Percentiles rank a stretch among this genome's conserved stretches.
Conservation (phyloP, 805 yeast species). For the Priceomyces medius region DNA sequence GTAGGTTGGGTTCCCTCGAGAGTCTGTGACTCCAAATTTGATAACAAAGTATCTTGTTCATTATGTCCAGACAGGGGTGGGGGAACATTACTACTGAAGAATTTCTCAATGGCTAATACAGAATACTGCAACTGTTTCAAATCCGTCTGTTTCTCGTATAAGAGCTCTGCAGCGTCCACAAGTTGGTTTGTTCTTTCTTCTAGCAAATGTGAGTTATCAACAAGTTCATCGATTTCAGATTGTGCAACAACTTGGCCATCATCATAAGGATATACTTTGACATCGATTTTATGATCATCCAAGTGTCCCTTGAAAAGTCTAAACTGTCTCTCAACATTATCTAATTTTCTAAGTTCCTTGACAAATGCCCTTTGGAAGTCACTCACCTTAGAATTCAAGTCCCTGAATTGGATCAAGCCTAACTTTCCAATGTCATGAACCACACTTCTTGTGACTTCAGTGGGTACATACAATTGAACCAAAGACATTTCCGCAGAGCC, state of each 20-base stretch:
- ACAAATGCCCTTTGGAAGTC: constrained; percentile 91
- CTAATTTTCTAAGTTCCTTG: constrained; percentile 77
- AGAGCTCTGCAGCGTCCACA: constrained; percentile 62
- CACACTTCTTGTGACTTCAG: constrained; percentile 84
- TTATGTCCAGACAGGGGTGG: constrained; percentile 13
- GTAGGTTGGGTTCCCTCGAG: constrained; percentile 21
- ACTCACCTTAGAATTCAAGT: constrained; percentile 70
- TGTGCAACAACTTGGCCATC: constrained; percentile 35
- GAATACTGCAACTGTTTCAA: constrained; percentile 68
- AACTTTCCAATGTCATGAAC: constrained; percentile 84
- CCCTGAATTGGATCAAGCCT: constrained; percentile 85
- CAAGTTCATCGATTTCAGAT: constrained; percentile 70
- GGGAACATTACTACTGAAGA: constrained; percentile 34
- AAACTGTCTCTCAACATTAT: constrained; percentile 83
- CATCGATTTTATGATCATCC: constrained; percentile 45
- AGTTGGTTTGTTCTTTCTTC: constrained; percentile 77
- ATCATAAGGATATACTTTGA: constrained; percentile 28
- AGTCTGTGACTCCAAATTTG: constrained; percentile 40
- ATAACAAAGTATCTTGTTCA: constrained; percentile 37
- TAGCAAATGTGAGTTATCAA: constrained; percentile 58
- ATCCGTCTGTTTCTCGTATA: constrained; percentile 61
- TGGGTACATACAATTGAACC: constrained; percentile 86
- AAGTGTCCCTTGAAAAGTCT: constrained; percentile 47
- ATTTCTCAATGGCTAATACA: constrained; percentile 35
- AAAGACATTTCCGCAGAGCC: constrained; percentile 97